These are phyloP conservation scores for Elsinoe australis DNA, from an alignment of 2,329 filamentous ascomycete species.

Conservation along the genomic window DNA sequence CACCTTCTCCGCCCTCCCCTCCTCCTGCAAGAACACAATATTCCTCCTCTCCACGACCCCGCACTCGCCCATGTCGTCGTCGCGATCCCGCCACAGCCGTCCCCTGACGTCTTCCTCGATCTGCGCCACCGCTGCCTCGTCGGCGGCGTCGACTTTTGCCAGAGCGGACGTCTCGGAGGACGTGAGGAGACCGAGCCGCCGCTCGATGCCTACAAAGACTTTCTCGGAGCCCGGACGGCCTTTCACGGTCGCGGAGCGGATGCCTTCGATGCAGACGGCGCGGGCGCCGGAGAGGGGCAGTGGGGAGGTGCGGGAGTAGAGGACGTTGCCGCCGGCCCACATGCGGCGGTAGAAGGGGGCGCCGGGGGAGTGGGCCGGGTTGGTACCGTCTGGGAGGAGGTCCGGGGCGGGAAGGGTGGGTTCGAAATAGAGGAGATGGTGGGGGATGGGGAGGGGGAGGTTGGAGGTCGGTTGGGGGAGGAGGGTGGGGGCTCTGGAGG, in stretches of 20 bases:
- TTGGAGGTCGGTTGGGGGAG: constrained; percentile 27
- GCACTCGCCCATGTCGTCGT: constrained; percentile 37
- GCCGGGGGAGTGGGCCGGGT: constrained; percentile 68
- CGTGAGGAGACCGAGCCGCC: constrained; percentile 37
- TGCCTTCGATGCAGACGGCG: constrained; percentile 42
- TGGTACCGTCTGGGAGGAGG: constrained; percentile 76
- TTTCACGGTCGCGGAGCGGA: constrained; percentile 43
- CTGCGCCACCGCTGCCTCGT: constrained; percentile 3
- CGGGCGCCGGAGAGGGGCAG: constrained; percentile 30
- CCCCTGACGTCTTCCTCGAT: constrained; percentile 32
- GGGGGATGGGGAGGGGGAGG: constrained; percentile 51
- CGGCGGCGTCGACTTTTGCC: constrained; percentile 21
- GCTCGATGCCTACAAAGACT: constrained; percentile 54
- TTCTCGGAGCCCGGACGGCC: constrained; percentile 47
- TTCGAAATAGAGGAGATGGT: constrained; percentile 86
- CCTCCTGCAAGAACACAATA: constrained; percentile 56
- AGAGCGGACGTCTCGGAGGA: constrained; percentile 27
- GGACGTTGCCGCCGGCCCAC: constrained; percentile 77
- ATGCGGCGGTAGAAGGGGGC: constrained; percentile 65
- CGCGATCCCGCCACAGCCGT: constrained; percentile 39
- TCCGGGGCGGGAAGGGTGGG: constrained; percentile 53
- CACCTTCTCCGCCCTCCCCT: constrained; percentile 31
- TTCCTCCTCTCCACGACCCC: constrained; percentile 52
- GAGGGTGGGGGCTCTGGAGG: constrained; percentile 24
- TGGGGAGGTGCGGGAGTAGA: constrained; percentile 39